Base-by-base conservation (phyloP, 2,329 filamentous ascomycete genomes). In the Trichophyton benhamiae region DNA sequence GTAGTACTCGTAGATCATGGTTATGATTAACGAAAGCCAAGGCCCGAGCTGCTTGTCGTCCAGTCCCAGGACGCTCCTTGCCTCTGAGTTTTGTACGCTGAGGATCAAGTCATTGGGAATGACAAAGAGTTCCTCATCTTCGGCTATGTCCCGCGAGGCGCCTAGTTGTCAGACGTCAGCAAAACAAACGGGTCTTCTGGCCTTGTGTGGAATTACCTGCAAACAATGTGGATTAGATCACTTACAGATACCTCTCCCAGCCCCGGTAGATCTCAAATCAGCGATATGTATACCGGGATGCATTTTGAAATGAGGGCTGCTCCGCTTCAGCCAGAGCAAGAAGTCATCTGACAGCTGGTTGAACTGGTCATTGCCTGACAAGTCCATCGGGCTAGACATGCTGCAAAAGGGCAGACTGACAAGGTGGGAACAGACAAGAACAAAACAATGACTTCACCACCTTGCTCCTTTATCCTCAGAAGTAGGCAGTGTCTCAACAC, bases 91-190 rank as follows among this genome's bases (percentile, higher is more conserved):
- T 69, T 87, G 81, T 22, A 83, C 78, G 66, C 83, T 88, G 69
- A 96, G 83, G 65, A 95, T 85, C 58, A 82, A 78, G 55, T 78
- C 75, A 64, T 88, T 84, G 1, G 90, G 89, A 64, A 95, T 88
- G 55, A 83, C 86, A 77, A 95, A 95, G 49, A 95, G 81, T 57
- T 87, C 82, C 61, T 89, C 88, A 63, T 91, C 88, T 67, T 87
- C 81, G 17, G 79, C 75, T 60, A 96, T 89, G 64, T 89, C 83
- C 62, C 80, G 72, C 22, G 76, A 80, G 27, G 90, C 88, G 67
- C 95, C 88, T 92, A 65, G 22, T 41, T n/a, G 53, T 5, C 30
- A 57, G 60, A 42, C n/a, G 58, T 67, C 58, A 62, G 66, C 48
- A 64, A 38, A 58, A 58, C 62, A 63, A 59, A 64, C 20, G 46